These are phyloP conservation scores for Panaeolus papilionaceus DNA, from an alignment of 768 basidiomycete genomes.

Conservation along the genomic window DNA sequence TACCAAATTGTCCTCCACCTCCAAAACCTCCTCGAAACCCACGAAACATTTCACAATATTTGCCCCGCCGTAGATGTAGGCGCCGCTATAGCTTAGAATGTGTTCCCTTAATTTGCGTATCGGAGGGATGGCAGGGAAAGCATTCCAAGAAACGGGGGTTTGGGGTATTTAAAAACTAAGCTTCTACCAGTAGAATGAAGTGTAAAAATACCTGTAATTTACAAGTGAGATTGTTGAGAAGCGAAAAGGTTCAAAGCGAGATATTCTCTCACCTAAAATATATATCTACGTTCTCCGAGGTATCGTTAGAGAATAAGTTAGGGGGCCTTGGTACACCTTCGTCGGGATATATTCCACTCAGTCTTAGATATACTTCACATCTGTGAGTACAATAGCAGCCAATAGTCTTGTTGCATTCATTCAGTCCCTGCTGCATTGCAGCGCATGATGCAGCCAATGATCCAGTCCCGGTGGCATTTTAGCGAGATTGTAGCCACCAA, in stretches of 20 bases:
- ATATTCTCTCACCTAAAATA: background rate
- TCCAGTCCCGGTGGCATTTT: background rate
- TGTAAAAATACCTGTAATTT: background rate
- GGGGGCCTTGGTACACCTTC: too few species aligned
- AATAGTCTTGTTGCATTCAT: background rate
- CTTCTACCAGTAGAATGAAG: background rate
- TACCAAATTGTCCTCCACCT: background rate
- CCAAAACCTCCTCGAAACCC: constrained; percentile 1
- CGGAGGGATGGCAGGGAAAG: background rate
- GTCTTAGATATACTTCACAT: too few species aligned
- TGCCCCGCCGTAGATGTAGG: background rate
- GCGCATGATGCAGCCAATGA: background rate
- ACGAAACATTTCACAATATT: constrained; percentile 1
- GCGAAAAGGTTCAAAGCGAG: background rate
- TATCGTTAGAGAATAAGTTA: too few species aligned
- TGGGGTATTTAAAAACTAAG: background rate
- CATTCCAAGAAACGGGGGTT: background rate
- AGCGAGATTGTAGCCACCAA: background rate
- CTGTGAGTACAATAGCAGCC: background rate
- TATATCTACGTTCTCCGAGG: background rate
- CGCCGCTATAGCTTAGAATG: background rate
- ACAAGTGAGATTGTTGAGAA: background rate
- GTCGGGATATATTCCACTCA: too few species aligned
- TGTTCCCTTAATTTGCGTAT: background rate
- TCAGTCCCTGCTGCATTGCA: background rate